A percentile compares a stretch with the other conserved stretches of the same genome.
These are phyloP conservation scores for Pichia cabralensis DNA, from an alignment of 805 yeast species.

Conservation along the genomic window DNA sequence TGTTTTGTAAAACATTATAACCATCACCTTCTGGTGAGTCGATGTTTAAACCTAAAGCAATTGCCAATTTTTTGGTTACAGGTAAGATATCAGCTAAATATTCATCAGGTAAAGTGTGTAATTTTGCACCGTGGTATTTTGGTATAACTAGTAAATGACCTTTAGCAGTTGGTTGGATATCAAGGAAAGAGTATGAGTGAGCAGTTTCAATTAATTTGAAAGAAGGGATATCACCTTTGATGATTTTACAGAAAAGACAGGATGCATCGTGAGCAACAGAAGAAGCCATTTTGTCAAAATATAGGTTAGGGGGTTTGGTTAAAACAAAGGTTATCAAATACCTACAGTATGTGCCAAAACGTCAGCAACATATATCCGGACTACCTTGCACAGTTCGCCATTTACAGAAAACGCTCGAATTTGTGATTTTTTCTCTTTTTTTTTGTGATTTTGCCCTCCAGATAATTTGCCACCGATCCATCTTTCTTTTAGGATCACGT, in stretches of 20 bases:
- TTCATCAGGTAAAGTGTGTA: constrained; percentile 91
- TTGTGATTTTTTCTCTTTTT: background rate
- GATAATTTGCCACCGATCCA: constrained; percentile 4
- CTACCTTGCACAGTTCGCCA: no score
- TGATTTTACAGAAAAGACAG: constrained; percentile 89
- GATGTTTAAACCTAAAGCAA: constrained; percentile 52
- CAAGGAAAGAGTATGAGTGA: constrained; percentile 73
- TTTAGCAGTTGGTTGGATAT: constrained; percentile 83
- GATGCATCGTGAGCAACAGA: constrained; percentile 35
- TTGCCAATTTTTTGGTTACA: constrained; percentile 75
- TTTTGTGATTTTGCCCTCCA: background rate
- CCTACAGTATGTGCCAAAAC: no score
- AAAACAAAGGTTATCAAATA: no score
- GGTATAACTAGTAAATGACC: constrained; percentile 91
- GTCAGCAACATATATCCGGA: no score
- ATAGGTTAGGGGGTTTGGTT: background rate
- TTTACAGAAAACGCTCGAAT: no score
- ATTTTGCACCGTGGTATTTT: constrained; percentile 84
- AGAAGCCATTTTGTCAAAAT: constrained; percentile 20
- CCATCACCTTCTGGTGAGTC: constrained; percentile 63
- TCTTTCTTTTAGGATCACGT: background rate
- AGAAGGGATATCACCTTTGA: constrained; percentile 93
- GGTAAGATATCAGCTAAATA: constrained; percentile 80
- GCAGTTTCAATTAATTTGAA: constrained; percentile 85
- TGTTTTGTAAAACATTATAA: constrained; percentile 85